Evolutionary conservation across 768 basidiomycete species (phyloP).

Genomic region (Russula sp.): DNA sequence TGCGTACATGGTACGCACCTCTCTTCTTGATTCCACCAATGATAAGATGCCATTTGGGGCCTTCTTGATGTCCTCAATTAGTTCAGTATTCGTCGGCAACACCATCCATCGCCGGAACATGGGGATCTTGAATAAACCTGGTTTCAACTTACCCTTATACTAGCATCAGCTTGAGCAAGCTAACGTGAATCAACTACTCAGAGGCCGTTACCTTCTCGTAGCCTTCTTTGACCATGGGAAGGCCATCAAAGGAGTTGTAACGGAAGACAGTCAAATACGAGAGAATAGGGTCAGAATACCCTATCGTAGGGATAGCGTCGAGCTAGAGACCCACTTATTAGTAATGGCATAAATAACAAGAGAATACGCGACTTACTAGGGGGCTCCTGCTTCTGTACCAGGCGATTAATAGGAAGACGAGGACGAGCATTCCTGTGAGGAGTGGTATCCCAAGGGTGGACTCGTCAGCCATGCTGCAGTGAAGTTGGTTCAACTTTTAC

Average conservation of each 20-base stretch:
- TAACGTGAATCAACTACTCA: neutral
- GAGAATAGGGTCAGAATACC: slow-evolving; percentile 24
- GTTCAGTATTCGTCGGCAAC: neutral
- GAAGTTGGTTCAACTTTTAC: no score
- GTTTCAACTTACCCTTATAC: neutral
- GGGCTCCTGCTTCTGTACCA: no score
- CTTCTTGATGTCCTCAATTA: neutral
- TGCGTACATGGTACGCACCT: neutral
- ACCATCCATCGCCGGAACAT: neutral
- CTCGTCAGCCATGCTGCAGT: no score
- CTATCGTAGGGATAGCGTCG: slow-evolving; percentile 27
- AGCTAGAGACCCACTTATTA: neutral
- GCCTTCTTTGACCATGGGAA: neutral
- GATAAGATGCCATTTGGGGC: neutral
- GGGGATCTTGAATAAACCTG: neutral
- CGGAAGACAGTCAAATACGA: slow-evolving; percentile 22
- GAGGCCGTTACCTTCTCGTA: neutral
- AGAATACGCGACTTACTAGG: no score
- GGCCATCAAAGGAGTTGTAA: neutral
- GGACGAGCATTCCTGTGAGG: no score
- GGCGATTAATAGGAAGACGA: no score
- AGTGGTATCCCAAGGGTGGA: no score
- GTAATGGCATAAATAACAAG: no score
- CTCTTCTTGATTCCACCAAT: no score
- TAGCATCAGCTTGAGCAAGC: neutral